Evolutionary conservation across 805 yeast genomes (phyloP), one percentile per base, ranked within the genome.

Genomic region (Saccharomycopsis sp.): DNA sequence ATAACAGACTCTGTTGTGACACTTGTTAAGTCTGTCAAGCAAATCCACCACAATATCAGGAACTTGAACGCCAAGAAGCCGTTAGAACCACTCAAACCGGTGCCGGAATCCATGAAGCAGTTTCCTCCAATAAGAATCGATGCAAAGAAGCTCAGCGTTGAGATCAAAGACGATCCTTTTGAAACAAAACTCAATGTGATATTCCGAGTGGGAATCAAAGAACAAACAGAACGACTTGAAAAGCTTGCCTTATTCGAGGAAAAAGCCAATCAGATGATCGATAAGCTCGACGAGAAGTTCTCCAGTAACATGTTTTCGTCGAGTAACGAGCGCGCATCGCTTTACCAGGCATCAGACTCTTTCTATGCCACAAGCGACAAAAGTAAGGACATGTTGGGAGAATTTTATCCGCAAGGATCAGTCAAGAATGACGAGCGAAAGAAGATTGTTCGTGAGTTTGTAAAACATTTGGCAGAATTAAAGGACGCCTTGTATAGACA

Each of bases 81-180:
- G 20, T 57, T 69, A 2, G 56, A 62, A 12, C 74, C 73, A 0
- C n/a, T 47, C 14, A 22, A 52, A 3, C 52, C 58, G 8, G 42
- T 58, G 15, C 62, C 64, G 12, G 70, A 70, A 64, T 38, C 64
- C 63, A 67, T 67, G 56, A 68, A 62, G 29, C 67, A 25, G n/a
- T 47, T 76, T 2, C 85, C 85, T 0, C 65, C 67, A 1, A 69
- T 84, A 1, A 71, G 71, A 34, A 58, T 84, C 8, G 73, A 69
- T 42, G 65, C 83, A 0, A 67, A 72, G 2, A 67, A 70, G 1
- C 71, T 84, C 41, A 74, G 78, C 0, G 61, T 84, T 8, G 75
- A 77, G 2, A 72, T 85, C 44, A 87, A 83, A 57, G 85, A 82
- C 67, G 89, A 85, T 66, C 82, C 85, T 0, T 84, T 85, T 67